phyloP scores from a whole-genome alignment of 2,329 filamentous ascomycete genomes.

The Thyridium curvatum region DNA sequence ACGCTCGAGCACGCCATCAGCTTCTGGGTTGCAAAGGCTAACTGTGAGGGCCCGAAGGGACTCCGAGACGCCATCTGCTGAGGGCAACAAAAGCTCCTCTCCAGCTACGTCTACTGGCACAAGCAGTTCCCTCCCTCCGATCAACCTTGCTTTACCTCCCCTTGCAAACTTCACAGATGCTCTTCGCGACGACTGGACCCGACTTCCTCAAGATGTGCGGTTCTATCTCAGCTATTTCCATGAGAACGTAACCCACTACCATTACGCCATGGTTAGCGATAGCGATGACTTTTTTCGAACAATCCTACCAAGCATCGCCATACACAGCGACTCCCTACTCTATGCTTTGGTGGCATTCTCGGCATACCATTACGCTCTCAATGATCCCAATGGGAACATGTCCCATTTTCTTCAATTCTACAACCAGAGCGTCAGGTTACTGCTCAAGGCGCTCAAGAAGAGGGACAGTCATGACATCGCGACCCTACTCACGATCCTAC shows the following conservation, averaged over 20 bases:
- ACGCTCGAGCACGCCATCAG: too few relatives aligned
- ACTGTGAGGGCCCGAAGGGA: constrained; percentile 12
- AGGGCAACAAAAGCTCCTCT: constrained; percentile 44
- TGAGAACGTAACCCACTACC: constrained; percentile 71
- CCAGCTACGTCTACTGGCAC: constrained; percentile 43
- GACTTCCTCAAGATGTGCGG: constrained; percentile 63
- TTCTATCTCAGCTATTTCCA: constrained; percentile 75
- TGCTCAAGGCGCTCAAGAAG: constrained; percentile 65
- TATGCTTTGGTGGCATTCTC: constrained; percentile 85
- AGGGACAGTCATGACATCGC: constrained; percentile 65
- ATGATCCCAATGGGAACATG: constrained; percentile 64
- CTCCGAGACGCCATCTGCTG: constrained; percentile 48
- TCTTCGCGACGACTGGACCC: constrained; percentile 40
- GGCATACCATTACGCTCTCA: constrained; percentile 76
- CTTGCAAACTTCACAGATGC: too few relatives aligned
- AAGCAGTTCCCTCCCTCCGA: constrained; percentile 1
- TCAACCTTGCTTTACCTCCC: too few relatives aligned
- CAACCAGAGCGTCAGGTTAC: constrained; percentile 74
- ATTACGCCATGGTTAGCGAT: constrained; percentile 74
- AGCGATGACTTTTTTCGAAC: constrained; percentile 66
- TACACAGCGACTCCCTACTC: constrained; percentile 70
- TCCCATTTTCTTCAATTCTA: constrained; percentile 84
- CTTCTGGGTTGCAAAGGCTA: too few relatives aligned
- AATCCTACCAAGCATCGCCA: constrained; percentile 64
- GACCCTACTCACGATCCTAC: constrained; percentile 80